A percentile compares a stretch with the other conserved stretches of the same genome.
Evolutionary conservation across 2,329 filamentous ascomycete genomes (phyloP).

Genomic region (Davidsoniella australis): DNA sequence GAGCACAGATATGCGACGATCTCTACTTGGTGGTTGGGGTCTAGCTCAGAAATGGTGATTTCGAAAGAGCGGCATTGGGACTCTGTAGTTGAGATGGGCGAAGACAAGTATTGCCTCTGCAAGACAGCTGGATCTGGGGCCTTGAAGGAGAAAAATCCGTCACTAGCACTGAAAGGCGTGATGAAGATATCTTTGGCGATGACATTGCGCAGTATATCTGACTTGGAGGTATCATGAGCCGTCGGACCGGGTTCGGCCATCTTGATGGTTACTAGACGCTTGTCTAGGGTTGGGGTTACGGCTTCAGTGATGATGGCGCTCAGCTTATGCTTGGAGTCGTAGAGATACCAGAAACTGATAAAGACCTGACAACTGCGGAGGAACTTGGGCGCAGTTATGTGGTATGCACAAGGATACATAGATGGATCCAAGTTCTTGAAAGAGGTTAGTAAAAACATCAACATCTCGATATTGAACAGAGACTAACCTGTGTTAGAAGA

Average conservation of each 20-base stretch:
- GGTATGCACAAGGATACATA: conserved; percentile 49
- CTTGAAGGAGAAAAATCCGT: conserved; percentile 34
- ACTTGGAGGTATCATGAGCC: conserved; percentile 25
- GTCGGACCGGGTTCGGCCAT: not conserved
- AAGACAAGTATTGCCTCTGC: too few relatives aligned
- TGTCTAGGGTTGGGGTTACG: conserved; percentile 61
- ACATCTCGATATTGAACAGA: not conserved
- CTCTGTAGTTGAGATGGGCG: not conserved
- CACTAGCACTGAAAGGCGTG: conserved; percentile 53
- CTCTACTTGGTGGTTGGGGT: not conserved
- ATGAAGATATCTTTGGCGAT: conserved; percentile 54
- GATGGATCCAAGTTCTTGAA: conserved; percentile 38
- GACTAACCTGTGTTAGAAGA: conserved; percentile 36
- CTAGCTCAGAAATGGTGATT: conserved; percentile 1
- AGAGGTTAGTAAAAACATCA: not conserved
- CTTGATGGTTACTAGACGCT: conserved; percentile 44
- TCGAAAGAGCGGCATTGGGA: not conserved
- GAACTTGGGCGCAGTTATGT: conserved; percentile 54
- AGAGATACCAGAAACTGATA: conserved; percentile 66
- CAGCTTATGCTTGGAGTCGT: conserved; percentile 38
- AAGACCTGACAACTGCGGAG: conserved; percentile 59
- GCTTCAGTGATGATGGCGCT: conserved; percentile 54
- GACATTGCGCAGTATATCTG: too few relatives aligned
- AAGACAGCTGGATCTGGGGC: conserved; percentile 23
- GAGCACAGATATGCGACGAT: conserved; percentile 2